phyloP scores from a whole-genome alignment of 129 eudicot genomes.

The Silybum marianum region DNA sequence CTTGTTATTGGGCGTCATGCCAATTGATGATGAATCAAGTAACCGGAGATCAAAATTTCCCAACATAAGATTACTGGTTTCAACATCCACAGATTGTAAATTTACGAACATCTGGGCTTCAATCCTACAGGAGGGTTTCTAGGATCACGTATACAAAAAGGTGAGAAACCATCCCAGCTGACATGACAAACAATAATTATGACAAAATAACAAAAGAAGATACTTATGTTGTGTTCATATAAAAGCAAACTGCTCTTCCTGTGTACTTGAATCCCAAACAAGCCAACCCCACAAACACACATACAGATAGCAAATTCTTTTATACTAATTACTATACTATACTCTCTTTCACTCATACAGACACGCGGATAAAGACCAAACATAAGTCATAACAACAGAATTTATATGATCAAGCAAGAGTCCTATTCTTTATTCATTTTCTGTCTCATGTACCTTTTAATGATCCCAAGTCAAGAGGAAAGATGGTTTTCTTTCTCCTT shows the following conservation, averaged over 20 bases:
- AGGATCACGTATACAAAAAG: conserved; percentile 10
- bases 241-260: neutral
- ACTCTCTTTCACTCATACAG: neutral
- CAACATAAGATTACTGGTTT: neutral
- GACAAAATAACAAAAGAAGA: conserved; percentile 18
- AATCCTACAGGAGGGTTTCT: neutral
- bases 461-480: neutral
- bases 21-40: neutral
- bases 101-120: neutral
- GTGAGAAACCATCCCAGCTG: neutral
- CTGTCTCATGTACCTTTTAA: neutral
- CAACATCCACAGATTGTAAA: neutral
- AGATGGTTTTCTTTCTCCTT: conserved; percentile 4
- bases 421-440: neutral
- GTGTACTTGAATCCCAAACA: neutral
- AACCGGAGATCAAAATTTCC: neutral
- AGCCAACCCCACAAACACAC: neutral
- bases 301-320: too few species aligned
- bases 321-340: too few species aligned
- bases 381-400: neutral
- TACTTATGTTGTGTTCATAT: conserved; percentile 16
- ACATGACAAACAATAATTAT: conserved; percentile 11
- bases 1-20: neutral
- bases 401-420: neutral
- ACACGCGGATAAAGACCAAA: neutral